Conservation (phyloP, 2,329 filamentous ascomycete species). For the Phyllosticta capitalensis region DNA sequence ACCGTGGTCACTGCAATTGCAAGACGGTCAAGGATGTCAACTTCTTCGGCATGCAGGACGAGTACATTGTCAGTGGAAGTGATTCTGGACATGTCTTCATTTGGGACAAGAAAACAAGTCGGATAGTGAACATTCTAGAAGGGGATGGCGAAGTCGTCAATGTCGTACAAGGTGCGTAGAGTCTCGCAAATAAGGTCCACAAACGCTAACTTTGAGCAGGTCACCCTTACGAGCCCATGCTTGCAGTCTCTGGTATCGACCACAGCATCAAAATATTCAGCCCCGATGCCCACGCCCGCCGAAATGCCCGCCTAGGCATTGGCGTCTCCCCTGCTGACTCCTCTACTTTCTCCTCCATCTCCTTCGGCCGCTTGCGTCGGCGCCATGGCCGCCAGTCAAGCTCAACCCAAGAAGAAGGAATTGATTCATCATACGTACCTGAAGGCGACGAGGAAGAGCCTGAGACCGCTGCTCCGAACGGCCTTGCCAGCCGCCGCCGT, state of each 20-base stretch:
- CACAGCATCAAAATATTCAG: slow-evolving; percentile 61
- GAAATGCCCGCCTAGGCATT: slow-evolving; percentile 46
- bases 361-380: slow-evolving; percentile 17
- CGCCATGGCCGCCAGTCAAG: slow-evolving; percentile 6
- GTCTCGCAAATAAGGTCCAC: not conserved
- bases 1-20: slow-evolving; percentile 57
- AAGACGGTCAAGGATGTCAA: slow-evolving; percentile 62
- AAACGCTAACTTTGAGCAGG: slow-evolving; percentile 27
- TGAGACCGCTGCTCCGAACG: slow-evolving; percentile 31
- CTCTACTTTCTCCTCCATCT: slow-evolving; percentile 32
- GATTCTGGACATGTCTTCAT: slow-evolving; percentile 61
- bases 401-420: slow-evolving; percentile 10
- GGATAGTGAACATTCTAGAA: slow-evolving; percentile 55
- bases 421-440: slow-evolving; percentile 9
- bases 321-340: slow-evolving; percentile 45
- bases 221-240: slow-evolving; percentile 57
- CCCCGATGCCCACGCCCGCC: slow-evolving; percentile 47
- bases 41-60: slow-evolving; percentile 56
- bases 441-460: slow-evolving; percentile 27
- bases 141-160: slow-evolving; percentile 63
- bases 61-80: slow-evolving; percentile 58
- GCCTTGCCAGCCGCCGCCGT: slow-evolving; percentile 47
- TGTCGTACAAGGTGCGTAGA: slow-evolving; percentile 48
- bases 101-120: slow-evolving; percentile 54
- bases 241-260: slow-evolving; percentile 59